Percentiles rank a stretch among this genome's conserved stretches.
Conservation (phyloP, 2,329 filamentous ascomycete species). For the Ramularia collo-cygni region DNA sequence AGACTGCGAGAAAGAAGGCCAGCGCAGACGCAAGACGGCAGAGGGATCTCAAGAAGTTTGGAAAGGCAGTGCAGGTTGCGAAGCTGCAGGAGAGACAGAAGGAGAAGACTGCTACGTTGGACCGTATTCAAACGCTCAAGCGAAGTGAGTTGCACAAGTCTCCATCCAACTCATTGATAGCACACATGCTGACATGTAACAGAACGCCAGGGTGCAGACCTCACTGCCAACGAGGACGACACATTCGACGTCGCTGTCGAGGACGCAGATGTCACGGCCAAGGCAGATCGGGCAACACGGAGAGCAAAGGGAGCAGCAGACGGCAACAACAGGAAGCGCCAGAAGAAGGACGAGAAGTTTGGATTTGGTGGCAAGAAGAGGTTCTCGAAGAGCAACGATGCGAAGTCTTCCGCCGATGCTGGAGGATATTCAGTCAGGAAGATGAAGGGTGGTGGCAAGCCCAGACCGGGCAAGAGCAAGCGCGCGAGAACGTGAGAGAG, state of each 20-base stretch:
- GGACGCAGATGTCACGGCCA: constrained; percentile 49
- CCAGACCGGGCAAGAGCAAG: constrained; percentile 37
- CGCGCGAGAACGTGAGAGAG: constrained; percentile 22
- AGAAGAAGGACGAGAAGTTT: constrained; percentile 92
- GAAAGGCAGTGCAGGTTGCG: constrained; percentile 94
- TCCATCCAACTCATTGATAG: background rate
- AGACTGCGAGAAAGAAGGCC: constrained; percentile 87
- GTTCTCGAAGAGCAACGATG: constrained; percentile 84
- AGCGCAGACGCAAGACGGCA: constrained; percentile 83
- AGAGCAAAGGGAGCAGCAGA: constrained; percentile 29
- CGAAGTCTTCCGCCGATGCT: constrained; percentile 72
- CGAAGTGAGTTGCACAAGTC: constrained; percentile 76
- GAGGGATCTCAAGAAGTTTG: constrained; percentile 96
- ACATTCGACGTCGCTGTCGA: constrained; percentile 89
- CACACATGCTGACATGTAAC: constrained; percentile 25
- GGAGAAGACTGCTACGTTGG: constrained; percentile 84
- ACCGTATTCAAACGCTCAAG: constrained; percentile 93
- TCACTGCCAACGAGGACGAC: constrained; percentile 68
- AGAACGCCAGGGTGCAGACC: constrained; percentile 73
- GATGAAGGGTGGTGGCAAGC: constrained; percentile 62
- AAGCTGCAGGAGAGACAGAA: constrained; percentile 92
- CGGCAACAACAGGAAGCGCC: constrained; percentile 60
- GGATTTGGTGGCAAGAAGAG: constrained; percentile 96
- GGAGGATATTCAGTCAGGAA: constrained; percentile 72
- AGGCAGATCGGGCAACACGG: constrained; percentile 36